Percentiles rank a stretch among this genome's conserved stretches.
These are phyloP conservation scores for Otatea glauca DNA, from an alignment of 176 grass and related monocot genomes.

Conservation along the genomic window DNA sequence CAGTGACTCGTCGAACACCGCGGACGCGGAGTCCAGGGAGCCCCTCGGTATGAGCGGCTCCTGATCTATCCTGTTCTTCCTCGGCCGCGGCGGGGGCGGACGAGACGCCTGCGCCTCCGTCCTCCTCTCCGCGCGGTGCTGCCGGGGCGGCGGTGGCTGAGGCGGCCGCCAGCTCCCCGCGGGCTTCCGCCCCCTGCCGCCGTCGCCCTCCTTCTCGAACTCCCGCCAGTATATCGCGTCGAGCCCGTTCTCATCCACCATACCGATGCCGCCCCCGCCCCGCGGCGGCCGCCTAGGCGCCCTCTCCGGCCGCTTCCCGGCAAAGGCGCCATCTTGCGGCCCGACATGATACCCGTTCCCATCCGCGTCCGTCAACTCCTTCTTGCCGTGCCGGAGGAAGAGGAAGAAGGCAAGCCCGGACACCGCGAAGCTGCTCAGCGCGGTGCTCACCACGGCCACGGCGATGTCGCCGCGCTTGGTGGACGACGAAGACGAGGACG, in stretches of 20 bases:
- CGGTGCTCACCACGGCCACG: slow-evolving; percentile 77
- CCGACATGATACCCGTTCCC: not conserved
- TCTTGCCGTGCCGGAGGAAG: slow-evolving; percentile 62
- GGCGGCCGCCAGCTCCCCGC: slow-evolving; percentile 31
- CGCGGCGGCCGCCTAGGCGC: slow-evolving; percentile 40
- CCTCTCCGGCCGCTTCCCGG: slow-evolving; percentile 36
- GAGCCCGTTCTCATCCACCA: slow-evolving; percentile 89
- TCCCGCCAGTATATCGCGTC: slow-evolving; percentile 93
- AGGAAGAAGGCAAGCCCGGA: slow-evolving; percentile 69
- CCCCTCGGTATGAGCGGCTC: slow-evolving; percentile 66
- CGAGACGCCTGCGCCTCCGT: slow-evolving; percentile 16
- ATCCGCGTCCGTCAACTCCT: not conserved
- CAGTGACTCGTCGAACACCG: slow-evolving; percentile 49
- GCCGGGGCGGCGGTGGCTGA: slow-evolving; percentile 26
- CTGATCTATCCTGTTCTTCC: slow-evolving; percentile 58
- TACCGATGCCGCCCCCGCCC: slow-evolving; percentile 31
- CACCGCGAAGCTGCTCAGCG: slow-evolving; percentile 83
- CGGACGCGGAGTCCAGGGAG: slow-evolving; percentile 61
- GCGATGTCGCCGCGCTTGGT: slow-evolving; percentile 52
- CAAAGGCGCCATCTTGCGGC: not conserved
- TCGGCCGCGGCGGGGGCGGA: slow-evolving; percentile 37
- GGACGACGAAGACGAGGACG: slow-evolving; percentile 15
- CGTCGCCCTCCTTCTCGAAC: slow-evolving; percentile 57
- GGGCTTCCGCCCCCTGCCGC: not conserved
- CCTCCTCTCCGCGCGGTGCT: slow-evolving; percentile 35